These are phyloP conservation scores for Fraxinus sp. DNA, from an alignment of 305 asterid species.

Conservation along the genomic window DNA sequence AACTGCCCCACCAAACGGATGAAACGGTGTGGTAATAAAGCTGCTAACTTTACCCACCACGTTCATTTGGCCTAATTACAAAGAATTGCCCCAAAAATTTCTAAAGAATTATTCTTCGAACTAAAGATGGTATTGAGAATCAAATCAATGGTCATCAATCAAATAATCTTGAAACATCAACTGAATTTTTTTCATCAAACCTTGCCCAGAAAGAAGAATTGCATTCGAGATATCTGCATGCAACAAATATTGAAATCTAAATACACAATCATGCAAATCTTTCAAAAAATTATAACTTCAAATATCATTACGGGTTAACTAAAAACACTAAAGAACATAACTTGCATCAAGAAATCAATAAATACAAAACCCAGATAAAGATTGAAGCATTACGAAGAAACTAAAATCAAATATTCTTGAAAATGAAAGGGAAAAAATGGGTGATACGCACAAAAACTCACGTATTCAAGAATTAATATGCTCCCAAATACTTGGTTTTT, in stretches of 20 bases:
- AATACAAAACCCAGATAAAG: constrained; percentile 22
- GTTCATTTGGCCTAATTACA: constrained; percentile 57
- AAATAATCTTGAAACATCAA: constrained; percentile 3
- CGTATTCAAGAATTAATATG: constrained; percentile 31
- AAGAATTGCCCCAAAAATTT: constrained; percentile 22
- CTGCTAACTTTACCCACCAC: constrained; percentile 80
- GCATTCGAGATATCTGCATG: constrained; percentile 51
- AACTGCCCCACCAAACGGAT: constrained; percentile 95
- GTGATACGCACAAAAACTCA: constrained; percentile 30
- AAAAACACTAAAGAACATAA: constrained; percentile 36
- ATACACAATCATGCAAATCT: constrained; percentile 33
- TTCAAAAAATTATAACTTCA: constrained; percentile 21
- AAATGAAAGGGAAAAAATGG: constrained; percentile 5
- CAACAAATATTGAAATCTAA: constrained; percentile 28
- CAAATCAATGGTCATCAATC: constrained; percentile 4
- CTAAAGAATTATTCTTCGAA: not conserved
- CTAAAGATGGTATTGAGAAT: not conserved
- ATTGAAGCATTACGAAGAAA: constrained; percentile 19
- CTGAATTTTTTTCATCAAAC: constrained; percentile 21
- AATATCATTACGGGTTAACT: constrained; percentile 27
- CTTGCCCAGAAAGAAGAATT: constrained; percentile 14
- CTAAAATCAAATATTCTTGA: constrained; percentile 3
- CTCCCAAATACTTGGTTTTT: constrained; percentile 19
- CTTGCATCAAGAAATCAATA: constrained; percentile 26
- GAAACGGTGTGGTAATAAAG: constrained; percentile 82